These are phyloP conservation scores for Aegilops umbellulata DNA, from an alignment of 176 grass and related monocot genomes.

Conservation along the genomic window DNA sequence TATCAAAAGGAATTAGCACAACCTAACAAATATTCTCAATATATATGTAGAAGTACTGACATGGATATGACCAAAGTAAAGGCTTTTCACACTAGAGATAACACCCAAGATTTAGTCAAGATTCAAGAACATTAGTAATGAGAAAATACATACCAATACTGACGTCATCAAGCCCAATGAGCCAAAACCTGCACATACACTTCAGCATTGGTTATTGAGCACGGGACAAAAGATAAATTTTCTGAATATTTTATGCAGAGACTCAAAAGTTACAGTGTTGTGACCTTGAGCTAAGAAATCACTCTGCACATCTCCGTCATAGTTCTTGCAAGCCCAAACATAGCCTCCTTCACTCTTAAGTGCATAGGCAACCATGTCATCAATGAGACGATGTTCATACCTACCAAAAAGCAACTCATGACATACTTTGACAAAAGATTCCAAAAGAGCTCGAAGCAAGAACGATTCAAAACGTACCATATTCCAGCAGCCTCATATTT, in stretches of 20 bases:
- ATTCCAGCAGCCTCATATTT: constrained; percentile 88
- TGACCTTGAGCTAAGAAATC: constrained; percentile 98
- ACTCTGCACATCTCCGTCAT: constrained; percentile 97
- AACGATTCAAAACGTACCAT: constrained; percentile 48
- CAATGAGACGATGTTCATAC: constrained; percentile 97
- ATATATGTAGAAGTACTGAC: background rate
- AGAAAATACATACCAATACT: constrained; percentile 67
- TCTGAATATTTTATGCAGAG: background rate
- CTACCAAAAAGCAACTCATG: constrained; percentile 34
- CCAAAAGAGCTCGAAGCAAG: background rate
- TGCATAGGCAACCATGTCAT: constrained; percentile 99
- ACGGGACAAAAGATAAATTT: background rate
- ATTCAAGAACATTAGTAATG: constrained; percentile 22
- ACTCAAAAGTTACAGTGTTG: constrained; percentile 8
- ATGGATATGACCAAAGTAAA: background rate
- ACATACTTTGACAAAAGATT: constrained; percentile 3
- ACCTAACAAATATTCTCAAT: background rate
- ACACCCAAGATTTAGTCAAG: background rate
- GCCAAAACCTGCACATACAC: constrained; percentile 74
- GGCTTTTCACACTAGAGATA: background rate
- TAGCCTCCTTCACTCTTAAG: constrained; percentile 93
- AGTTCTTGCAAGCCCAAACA: constrained; percentile 98
- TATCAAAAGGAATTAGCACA: constrained; percentile 3
- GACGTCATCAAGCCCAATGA: constrained; percentile 98
- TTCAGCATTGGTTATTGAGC: background rate